Base-by-base conservation (phyloP, 2,329 filamentous ascomycete species). In the Fusarium pseudoanthophilum region DNA sequence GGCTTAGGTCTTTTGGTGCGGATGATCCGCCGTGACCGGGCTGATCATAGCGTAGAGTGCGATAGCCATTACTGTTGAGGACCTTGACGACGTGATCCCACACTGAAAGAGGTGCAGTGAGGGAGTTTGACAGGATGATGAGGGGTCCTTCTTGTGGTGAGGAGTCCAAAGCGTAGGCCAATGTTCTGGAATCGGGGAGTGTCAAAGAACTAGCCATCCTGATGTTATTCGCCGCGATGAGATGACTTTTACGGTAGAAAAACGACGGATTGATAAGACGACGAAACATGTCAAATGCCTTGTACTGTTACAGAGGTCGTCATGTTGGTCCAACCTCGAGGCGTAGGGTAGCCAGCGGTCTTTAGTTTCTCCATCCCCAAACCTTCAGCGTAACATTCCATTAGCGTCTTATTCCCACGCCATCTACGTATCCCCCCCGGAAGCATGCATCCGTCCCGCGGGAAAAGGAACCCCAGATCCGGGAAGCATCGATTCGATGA, bases 31-130 rank as follows among this genome's bases (percentile, higher is more conserved):
- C 84, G 63, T 86, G 84, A 40, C 84, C 84, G 0, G 84, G 83
- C 45, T 83, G 82, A 66, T 85, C 82, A 69, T 83, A 86, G 40
- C 83, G 81, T 20, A 86, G 76, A 24, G 82, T 81, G n/a, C 80
- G 79, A 69, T 82, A 84, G 26, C 82, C 83, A 39, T 76, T 73
- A 3, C 70, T 65, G 49, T 80, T 78, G 49, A 86, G 75, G 15
- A 75, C 59, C 18, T 78, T 72, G 42, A 84, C 80, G 14, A 85
- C 79, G 43, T 76, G 79, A 62, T 85, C 84, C 84, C 84, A 86
- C 8, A 80, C 73, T 6, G 71, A 62, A 45, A 81, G 76, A 16
- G 82, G 79, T 15, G 83, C 77, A 60, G 79, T 77, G 21, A 86
- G 79, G 0, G 84, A 80, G 64, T 84, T 85, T 43, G 83, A 79